These are phyloP conservation scores for Tephrocybe sp. DNA, from an alignment of 768 basidiomycete species.

Conservation along the genomic window DNA sequence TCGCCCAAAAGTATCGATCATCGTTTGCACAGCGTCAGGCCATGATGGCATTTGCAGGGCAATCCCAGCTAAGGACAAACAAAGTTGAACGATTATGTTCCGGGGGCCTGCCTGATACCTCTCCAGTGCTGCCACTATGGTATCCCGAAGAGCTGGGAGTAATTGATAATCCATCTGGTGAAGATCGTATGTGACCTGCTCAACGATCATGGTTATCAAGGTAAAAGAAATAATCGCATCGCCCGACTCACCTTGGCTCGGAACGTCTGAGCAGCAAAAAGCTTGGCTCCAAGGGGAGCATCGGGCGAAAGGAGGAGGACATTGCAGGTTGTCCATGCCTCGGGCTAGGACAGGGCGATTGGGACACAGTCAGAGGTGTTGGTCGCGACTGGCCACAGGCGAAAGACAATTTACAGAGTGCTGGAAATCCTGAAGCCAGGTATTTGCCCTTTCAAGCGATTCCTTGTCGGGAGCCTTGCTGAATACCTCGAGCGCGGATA, in stretches of 20 bases:
- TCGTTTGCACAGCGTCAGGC: constrained; percentile 72
- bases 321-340: constrained; percentile 96
- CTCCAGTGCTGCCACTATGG: constrained; percentile 74
- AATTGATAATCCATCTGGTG: constrained; percentile 76
- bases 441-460: constrained; percentile 83
- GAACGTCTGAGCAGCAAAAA: constrained; percentile 97
- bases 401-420: constrained; percentile 93
- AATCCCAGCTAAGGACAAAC: constrained; percentile 85
- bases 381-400: constrained; percentile 63
- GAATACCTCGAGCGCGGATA: constrained; percentile 80
- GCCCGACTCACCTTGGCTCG: constrained; percentile 74
- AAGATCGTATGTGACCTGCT: constrained; percentile 92
- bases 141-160: constrained; percentile 80
- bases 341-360: constrained; percentile 74
- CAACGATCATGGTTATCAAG: constrained; percentile 30
- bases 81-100: constrained; percentile 85
- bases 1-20: constrained; percentile 84
- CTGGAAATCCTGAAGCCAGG: constrained; percentile 98
- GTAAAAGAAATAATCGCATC: constrained; percentile 11
- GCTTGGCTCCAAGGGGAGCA: constrained; percentile 73
- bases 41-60: constrained; percentile 88
- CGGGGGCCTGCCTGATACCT: constrained; percentile 74
- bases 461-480: constrained; percentile 76
- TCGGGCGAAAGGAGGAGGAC: constrained; percentile 81
- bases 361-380: constrained; percentile 64